Evolutionary conservation across 306 rosid species (phyloP), one percentile per base, ranked within the genome.

Genomic region (Fragaria iinumae): DNA sequence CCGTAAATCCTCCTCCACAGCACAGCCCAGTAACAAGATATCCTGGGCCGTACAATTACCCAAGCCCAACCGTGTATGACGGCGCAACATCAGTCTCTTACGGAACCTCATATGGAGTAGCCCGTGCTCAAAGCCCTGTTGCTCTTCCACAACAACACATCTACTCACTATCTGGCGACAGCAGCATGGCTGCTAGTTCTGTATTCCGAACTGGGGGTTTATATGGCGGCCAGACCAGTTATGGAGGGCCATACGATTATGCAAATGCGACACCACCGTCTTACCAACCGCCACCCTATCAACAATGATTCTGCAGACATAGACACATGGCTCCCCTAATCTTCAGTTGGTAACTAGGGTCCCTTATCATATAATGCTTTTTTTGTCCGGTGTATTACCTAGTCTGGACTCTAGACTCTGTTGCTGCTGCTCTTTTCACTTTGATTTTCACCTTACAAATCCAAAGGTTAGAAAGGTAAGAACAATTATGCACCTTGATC

Each of bases 1-100:
- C 76, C 21, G 9, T 39, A 39, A 80, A 81, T 76, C 87, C 91
- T 82, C 76, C 92, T 70, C 74, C 83, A 18, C 97, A 78, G 63
- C 89, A 79, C 72, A 88, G 96, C 77, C 90, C 96, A 0, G 79
- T 68, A 64, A 56, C 91, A 49, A 90, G 96, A 80, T 90, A 81
- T 84, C 83, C 93, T 45, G 87, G 76, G 52, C 78, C 88, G 6
- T 88, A 77, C 77, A 86, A 72, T 75, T 49, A 49, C 55, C 55
- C 89, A 32, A 76, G 80, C 81, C 91, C 86, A 59, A 81, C 77
- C n/a, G 53, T 90, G 11, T 88, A 80, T 5, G 89, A 90, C 9
- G 85, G 79, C 66, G 71, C 93, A 17, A 71, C 82, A n/a, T 48
- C 86, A 45, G 79, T 82, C 78, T 87, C 86, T 20, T 92, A 85